These are phyloP conservation scores for Coffea canephora DNA, from an alignment of 257 asterid genomes.

Conservation along the genomic window DNA sequence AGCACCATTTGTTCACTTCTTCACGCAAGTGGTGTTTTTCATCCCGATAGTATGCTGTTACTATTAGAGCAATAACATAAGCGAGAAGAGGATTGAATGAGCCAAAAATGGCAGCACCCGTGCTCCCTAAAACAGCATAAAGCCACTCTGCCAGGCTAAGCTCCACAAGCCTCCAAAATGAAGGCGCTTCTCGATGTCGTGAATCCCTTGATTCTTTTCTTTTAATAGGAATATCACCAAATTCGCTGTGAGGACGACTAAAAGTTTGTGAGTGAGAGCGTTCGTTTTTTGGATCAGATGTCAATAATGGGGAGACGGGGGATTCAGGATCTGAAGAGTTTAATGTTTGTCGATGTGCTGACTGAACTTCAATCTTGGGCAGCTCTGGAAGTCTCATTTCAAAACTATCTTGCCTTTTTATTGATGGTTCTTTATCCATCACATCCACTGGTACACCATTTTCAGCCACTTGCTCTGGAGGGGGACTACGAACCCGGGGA, in stretches of 20 bases:
- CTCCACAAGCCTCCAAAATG: constrained; percentile 95
- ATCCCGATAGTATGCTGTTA: constrained; percentile 76
- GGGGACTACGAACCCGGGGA: constrained; percentile 76
- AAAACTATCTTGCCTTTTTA: constrained; percentile 96
- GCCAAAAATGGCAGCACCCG: constrained; percentile 95
- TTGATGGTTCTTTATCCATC: constrained; percentile 77
- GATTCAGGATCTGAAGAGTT: constrained; percentile 90
- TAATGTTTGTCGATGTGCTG: constrained; percentile 64
- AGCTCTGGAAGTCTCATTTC: constrained; percentile 91
- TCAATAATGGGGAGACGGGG: constrained; percentile 97
- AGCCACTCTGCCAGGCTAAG: constrained; percentile 99
- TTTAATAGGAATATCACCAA: constrained; percentile 48
- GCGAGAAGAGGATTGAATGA: constrained; percentile 95
- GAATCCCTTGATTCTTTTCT: constrained; percentile 49
- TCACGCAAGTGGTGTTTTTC: constrained; percentile 50
- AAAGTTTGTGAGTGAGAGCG: constrained; percentile 98
- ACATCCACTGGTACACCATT: constrained; percentile 62
- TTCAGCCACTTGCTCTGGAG: constrained; percentile 82
- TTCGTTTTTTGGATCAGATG: constrained; percentile 95
- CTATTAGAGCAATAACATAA: constrained; percentile 82
- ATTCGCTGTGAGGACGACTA: constrained; percentile 76
- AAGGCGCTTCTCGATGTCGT: constrained; percentile 60
- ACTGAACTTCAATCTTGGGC: constrained; percentile 90
- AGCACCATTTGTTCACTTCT: constrained; percentile 89
- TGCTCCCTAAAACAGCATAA: constrained; percentile 95